Evolutionary conservation across 192 early-diverging fungal species (phyloP), one percentile per base, ranked within the genome.

Genomic region (Coemansia sp.): DNA sequence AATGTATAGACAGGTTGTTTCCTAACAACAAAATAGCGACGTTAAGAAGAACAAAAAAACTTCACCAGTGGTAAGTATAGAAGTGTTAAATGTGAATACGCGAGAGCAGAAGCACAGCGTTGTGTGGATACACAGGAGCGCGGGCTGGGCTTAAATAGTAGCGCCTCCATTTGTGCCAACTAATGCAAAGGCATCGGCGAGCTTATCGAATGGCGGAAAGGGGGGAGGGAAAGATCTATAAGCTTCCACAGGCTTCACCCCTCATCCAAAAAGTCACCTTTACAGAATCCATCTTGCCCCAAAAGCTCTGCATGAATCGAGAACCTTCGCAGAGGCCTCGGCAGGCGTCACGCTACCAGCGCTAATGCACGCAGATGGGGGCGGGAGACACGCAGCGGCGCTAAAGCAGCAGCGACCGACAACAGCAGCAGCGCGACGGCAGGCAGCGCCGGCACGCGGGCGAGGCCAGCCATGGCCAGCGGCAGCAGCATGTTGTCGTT

Each of bases 401-500:
- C 38, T 14, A 44, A 1, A 44, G 14, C 38, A 3, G 38, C 38
- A 16, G 12, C 38, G 14, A 14, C 12, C 9, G 38, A 44, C 9
- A 44, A 14, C 38, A 44, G 52, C 52, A 26, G 24, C 23, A 28
- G 24, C 8, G 52, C 52, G n/a, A n/a, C 21, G 27, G 41, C 41
- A 2, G 57, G 31, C 23, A 59, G 22, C 57, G 27, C 23, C 57
- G 24, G 14, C 38, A 44, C 38, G 14, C 14, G 12, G 12, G 38
- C 12, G 38, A 44, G 38, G 38, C 12, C 38, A 14, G 38, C 38
- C 78, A 89, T 87, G 55, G 83, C 87, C 54, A 94, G 82, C 3
- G 96, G 95, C 55, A 97, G 86, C 22, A 95, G 78, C 30, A 96
- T 74, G 71, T 98, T 98, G 71, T 98, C 96, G 67, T 98, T 98